Evolutionary conservation across 805 yeast genomes (phyloP).

Genomic region (Yamadazyma endophytica): DNA sequence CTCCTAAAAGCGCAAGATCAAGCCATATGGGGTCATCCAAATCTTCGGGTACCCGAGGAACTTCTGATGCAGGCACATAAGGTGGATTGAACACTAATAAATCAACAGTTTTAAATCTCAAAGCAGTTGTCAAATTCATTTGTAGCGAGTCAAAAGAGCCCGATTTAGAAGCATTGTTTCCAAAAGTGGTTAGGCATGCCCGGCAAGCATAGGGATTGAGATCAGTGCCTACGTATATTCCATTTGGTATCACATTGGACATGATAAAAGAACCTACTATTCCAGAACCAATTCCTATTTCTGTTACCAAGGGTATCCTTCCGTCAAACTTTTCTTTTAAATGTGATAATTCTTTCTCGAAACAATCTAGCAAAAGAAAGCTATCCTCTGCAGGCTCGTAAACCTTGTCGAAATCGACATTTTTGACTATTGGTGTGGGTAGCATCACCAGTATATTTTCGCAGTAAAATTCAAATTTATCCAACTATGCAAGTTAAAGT

Average conservation of each 20-base stretch:
- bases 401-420: conserved; percentile 63
- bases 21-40: conserved; percentile 63
- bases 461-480: not conserved
- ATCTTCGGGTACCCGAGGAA: conserved; percentile 55
- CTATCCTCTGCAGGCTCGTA: conserved; percentile 97
- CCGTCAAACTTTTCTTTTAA: conserved; percentile 19
- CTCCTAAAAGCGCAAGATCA: conserved; percentile 88
- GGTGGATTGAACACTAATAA: conserved; percentile 90
- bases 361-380: conserved; percentile 72
- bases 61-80: conserved; percentile 82
- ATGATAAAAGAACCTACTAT: conserved; percentile 76
- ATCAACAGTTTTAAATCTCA: conserved; percentile 53
- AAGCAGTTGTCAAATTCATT: conserved; percentile 50
- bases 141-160: conserved; percentile 33
- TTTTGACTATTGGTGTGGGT: conserved; percentile 65
- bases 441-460: conserved; percentile 47
- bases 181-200: conserved; percentile 26
- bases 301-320: conserved; percentile 57
- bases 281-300: conserved; percentile 92
- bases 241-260: conserved; percentile 47
- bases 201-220: conserved; percentile 73
- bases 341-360: conserved; percentile 55
- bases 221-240: conserved; percentile 67
- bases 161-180: conserved; percentile 13
- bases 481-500: conserved; percentile 61